Base-by-base conservation (phyloP, 805 yeast genomes). In the Ogataea minuta region DNA sequence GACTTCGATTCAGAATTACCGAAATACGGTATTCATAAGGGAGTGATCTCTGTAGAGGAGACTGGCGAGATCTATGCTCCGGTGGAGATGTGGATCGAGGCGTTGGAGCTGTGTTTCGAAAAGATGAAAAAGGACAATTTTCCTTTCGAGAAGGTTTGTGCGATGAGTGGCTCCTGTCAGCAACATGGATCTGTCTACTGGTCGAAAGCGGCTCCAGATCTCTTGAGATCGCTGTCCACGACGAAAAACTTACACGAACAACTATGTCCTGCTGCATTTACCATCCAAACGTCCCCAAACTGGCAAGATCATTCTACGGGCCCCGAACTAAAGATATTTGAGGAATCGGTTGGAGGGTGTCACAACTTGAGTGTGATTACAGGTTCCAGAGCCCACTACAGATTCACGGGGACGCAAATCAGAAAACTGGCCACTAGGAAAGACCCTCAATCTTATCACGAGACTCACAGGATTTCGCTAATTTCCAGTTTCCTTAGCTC, bases 261-360 rank as follows among this genome's bases (percentile, higher is more conserved):
- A 45, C 52, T 84, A 26, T 50, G 53, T 14, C 70, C 70, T 2
- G 49, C 50, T 1, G 82, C 84, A 1, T 81, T 86, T 48, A 68
- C 91, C 2, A 71, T 79, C 50, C 67, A 71, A 5, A 70, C 70
- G 28, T 81, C 95, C 4, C 95, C 96, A 7, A 89, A 90, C 57
- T 89, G 97, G 97, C 97, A 89, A 62, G 96, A 89, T 56, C 95
- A 87, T 56, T 82, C 93, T 16, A 89, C 97, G 0, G 82, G 77
- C 4, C 62, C 68, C 14, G 95, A 89, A 57, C 70, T 85, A 40
- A 55, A 66, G 20, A 70, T 60, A 23, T 81, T 87, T 52, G 93
- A 86, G 53, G 57, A 58, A 1, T 67, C 67, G 1, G 74, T 74
- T 9, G 89, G 85, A 3, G 93, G 90, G 20, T 64, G 73, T 9